Evolutionary conservation across 768 basidiomycete species (phyloP), one percentile per base, ranked within the genome.

Genomic region (Rhizopogon rudus): DNA sequence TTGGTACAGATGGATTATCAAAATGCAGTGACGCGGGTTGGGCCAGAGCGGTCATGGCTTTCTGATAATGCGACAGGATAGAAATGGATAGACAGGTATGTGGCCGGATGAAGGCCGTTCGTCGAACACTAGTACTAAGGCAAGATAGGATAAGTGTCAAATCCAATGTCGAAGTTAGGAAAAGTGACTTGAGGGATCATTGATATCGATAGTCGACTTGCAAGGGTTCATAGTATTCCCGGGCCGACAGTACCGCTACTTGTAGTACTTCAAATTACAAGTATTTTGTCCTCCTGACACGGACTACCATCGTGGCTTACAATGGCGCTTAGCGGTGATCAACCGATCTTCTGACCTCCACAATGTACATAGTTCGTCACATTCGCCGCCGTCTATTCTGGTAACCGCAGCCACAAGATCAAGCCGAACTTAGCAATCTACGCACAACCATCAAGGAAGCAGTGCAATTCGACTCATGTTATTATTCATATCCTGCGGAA

Each of bases 1-100:
- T 53, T 25, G 58, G 44, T 42, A 55, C 17, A 6, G 56, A 61
- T 31, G 45, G 45, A 49, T 22, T 16, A 31, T 61, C 60, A 14
- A 67, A n/a, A 41, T 22, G 52, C 9, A 39, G 25, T 1, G 20
- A 43, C 17, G 35, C 35, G 25, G 31, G 25, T 50, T 43, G 43
- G 16, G 17, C 52, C 33, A 48, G 33, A 39, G 56, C 40, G 16
- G 37, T 51, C 54, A 56, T 54, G 1, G 46, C n/a, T 40, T 14
- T 29, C 44, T 44, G 51, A 62, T 25, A 17, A 53, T 33, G 28
- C 3, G 9, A 33, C 16, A 2, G 25, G 25, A 25, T 0, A 25
- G 25, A 3, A 25, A 25, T 25, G 4, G 25, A 3, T 25, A 25
- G 25, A 20, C 20, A 20, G 20, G 20, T 20, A 20, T 20, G 20